These are phyloP conservation scores for Penicillium riverlandense DNA, from an alignment of 495 filamentous ascomycete species.

Conservation along the genomic window DNA sequence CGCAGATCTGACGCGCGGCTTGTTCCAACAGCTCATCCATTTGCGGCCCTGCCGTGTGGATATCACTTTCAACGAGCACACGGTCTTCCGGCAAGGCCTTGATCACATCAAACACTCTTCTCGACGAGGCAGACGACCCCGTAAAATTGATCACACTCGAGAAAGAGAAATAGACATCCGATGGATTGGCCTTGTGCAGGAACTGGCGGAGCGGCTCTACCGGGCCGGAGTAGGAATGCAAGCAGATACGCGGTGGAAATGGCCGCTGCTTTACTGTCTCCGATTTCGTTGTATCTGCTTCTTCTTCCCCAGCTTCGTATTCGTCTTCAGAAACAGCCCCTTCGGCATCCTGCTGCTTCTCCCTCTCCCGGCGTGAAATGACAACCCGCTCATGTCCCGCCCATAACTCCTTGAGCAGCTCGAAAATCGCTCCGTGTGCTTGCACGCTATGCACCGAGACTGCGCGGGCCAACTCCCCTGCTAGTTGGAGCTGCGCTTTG, in stretches of 20 bases:
- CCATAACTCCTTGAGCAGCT: conserved; percentile 70
- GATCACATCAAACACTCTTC: conserved; percentile 58
- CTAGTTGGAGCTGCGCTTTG: conserved; percentile 75
- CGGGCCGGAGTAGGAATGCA: conserved; percentile 91
- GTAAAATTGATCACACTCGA: conserved; percentile 76
- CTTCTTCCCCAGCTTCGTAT: conserved; percentile 5
- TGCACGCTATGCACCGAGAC: conserved; percentile 91
- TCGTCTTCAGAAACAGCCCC: conserved; percentile 29
- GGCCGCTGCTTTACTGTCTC: conserved; percentile 37
- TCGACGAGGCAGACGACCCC: conserved; percentile 31
- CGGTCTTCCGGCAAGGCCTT: conserved; percentile 66
- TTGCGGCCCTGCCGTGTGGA: conserved; percentile 72
- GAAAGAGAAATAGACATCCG: conserved; percentile 81
- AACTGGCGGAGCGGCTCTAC: conserved; percentile 72
- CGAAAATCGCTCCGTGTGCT: conserved; percentile 76
- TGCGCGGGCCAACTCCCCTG: conserved; percentile 70
- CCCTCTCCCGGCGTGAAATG: conserved; percentile 55
- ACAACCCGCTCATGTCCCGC: conserved; percentile 70
- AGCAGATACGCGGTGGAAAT: conserved; percentile 84
- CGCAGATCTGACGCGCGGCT: conserved; percentile 63
- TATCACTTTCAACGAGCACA: conserved; percentile 82
- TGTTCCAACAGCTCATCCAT: conserved; percentile 79
- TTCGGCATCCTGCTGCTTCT: conserved; percentile 28
- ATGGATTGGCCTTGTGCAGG: conserved; percentile 64
- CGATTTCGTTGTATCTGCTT: no score